Conservation (phyloP, 164 flowering plant genomes). For the Buxus sempervirens region DNA sequence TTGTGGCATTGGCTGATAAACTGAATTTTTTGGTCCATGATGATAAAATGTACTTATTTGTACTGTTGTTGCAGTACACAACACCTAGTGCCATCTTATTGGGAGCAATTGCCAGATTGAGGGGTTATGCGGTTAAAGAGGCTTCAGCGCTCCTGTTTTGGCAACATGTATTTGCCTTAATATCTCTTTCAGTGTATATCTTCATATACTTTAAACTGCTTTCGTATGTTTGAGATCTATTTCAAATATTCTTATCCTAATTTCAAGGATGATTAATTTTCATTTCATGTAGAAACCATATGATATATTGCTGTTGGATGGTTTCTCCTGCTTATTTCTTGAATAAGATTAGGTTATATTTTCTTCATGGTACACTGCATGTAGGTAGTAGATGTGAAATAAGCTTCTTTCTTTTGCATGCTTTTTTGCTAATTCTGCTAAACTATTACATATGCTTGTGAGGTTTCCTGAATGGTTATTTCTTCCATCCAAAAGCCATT, state of each 20-base stretch:
- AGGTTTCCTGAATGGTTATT: neutral
- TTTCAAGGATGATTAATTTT: neutral
- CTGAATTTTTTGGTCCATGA: slow-evolving; percentile 38
- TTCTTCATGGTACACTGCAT: neutral
- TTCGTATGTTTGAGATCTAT: slow-evolving; percentile 30
- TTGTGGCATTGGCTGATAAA: slow-evolving; percentile 54
- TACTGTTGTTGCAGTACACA: slow-evolving; percentile 76
- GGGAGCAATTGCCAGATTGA: slow-evolving; percentile 90
- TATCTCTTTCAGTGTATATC: slow-evolving; percentile 64
- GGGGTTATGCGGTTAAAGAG: slow-evolving; percentile 87
- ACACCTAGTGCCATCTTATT: slow-evolving; percentile 86
- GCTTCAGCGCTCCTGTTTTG: slow-evolving; percentile 92
- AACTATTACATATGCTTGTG: neutral
- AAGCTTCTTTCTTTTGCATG: neutral
- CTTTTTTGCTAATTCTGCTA: neutral
- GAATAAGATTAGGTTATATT: neutral
- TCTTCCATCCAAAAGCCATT: neutral
- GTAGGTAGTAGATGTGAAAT: neutral
- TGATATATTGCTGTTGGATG: neutral
- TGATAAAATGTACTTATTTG: slow-evolving; percentile 71
- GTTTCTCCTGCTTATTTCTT: neutral
- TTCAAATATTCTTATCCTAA: neutral
- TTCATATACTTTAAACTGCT: slow-evolving; percentile 62
- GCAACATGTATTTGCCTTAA: slow-evolving; percentile 77
- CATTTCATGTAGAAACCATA: neutral